Base-by-base conservation (phyloP, 352 stramenopile species). In the Pythium periplocum region DNA sequence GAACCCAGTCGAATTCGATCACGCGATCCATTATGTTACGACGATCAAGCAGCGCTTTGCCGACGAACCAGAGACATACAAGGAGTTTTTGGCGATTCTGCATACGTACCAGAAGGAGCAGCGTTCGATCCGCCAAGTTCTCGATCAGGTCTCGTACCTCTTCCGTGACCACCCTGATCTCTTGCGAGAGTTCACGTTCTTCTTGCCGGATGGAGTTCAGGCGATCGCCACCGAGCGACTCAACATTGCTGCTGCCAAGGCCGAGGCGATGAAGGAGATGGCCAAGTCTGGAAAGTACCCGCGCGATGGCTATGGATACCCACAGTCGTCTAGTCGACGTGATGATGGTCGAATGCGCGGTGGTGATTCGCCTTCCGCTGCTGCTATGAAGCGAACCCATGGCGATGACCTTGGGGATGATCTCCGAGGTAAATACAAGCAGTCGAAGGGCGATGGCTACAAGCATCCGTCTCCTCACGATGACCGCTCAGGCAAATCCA, bases 101-200 rank as follows among this genome's bases (percentile, higher is more conserved):
- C 97, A 99, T 75, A 99, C 96, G 12, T 99, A 99, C 71, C 97
- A 99, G 74, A 98, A 99, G 64, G 96, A 99, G 71, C 96, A 99
- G 67, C 86, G 96, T 9, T 97, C 90, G 6, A 99, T 99, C 56
- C 98, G 98, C 51, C 93, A 99, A 48, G 81, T 95, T 36, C 61
- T 99, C 10, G 96, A 99, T 68, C 96, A 99, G 82, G 96, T 99
- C 0, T 99, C 96, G 4, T 76, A 96, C 30, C 75, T 99, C 26
- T 99, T 99, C 81, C 92, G 95, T 0, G 97, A 99, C 65, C 97
- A 99, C 69, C 90, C 96, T 1, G 98, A 99, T 75, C 71, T 99
- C 10, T 73, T 99, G 26, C 97, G 98, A 39, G 95, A 99, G 62
- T 99, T 99, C 64, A 99, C 97, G 8, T 99, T 98, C 69, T 99